These are phyloP conservation scores for Plasmodium malariae DNA, from an alignment of 169 alveolate genomes.

Conservation along the genomic window DNA sequence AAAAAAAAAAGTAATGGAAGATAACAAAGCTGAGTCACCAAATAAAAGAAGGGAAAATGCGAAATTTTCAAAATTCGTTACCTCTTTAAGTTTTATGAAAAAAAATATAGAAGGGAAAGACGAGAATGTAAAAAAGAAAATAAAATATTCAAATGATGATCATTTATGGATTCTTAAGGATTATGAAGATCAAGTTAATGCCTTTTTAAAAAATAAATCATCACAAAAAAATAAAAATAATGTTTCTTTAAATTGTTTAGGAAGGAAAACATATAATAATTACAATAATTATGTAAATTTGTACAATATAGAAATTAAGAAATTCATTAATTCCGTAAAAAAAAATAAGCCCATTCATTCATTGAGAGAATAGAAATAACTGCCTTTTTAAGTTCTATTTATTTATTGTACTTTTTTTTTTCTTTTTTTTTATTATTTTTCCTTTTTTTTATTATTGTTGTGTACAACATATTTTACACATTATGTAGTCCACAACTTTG, in stretches of 20 bases:
- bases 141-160: slow-evolving; percentile 66
- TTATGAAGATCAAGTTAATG: slow-evolving; percentile 53
- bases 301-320: slow-evolving; percentile 58
- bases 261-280: slow-evolving; percentile 64
- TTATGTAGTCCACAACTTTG: too few species aligned
- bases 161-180: slow-evolving; percentile 71
- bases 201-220: slow-evolving; percentile 32
- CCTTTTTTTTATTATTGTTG: background rate
- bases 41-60: slow-evolving; percentile 34
- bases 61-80: slow-evolving; percentile 67
- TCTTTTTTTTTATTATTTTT: background rate
- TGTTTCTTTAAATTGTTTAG: slow-evolving; percentile 67
- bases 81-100: slow-evolving; percentile 75
- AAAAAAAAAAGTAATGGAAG: slow-evolving; percentile 30
- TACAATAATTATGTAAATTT: slow-evolving; percentile 41
- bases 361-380: slow-evolving; percentile 6
- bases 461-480: too few species aligned
- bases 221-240: slow-evolving; percentile 45
- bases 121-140: slow-evolving; percentile 59
- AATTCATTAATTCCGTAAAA: slow-evolving; percentile 55
- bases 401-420: background rate
- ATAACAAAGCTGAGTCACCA: slow-evolving; percentile 11
- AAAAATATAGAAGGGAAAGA: slow-evolving; percentile 45
- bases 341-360: slow-evolving; percentile 59
- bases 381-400: background rate